These are phyloP conservation scores for Marasmius sp. DNA, from an alignment of 1,284 basidiomycete species.

Conservation along the genomic window DNA sequence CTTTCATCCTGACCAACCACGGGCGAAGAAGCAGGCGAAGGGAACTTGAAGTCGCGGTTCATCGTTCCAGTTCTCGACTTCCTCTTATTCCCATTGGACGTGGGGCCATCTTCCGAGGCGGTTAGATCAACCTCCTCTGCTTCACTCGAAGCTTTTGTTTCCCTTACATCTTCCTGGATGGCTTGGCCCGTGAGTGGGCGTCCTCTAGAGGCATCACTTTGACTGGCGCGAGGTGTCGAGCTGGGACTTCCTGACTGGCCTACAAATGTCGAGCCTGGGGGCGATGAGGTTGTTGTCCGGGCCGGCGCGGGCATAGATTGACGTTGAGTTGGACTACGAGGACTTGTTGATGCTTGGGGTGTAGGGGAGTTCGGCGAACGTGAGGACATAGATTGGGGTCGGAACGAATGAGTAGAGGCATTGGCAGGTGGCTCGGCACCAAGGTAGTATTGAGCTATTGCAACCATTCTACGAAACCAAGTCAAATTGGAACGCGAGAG, in stretches of 20 bases:
- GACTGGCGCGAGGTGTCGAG: slow-evolving; percentile 37
- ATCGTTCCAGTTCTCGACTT: slow-evolving; percentile 61
- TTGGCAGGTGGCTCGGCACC: slow-evolving; percentile 56
- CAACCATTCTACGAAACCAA: slow-evolving; percentile 67
- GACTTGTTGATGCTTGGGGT: neutral
- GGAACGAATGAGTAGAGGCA: slow-evolving; percentile 45
- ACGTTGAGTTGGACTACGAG: slow-evolving; percentile 26
- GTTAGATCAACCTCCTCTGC: slow-evolving; percentile 26
- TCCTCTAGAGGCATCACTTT: slow-evolving; percentile 26
- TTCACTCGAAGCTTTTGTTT: slow-evolving; percentile 15
- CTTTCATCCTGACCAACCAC: slow-evolving; percentile 20
- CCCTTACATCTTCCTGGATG: neutral
- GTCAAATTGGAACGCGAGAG: neutral
- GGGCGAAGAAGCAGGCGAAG: slow-evolving; percentile 38
- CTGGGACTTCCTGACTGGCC: slow-evolving; percentile 32
- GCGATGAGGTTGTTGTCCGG: slow-evolving; percentile 34
- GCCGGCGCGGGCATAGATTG: slow-evolving; percentile 62
- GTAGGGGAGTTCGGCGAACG: slow-evolving; percentile 34
- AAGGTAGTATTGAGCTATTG: slow-evolving; percentile 81
- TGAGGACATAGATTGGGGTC: slow-evolving; percentile 74
- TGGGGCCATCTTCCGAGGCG: slow-evolving; percentile 15
- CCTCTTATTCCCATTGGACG: slow-evolving; percentile 33
- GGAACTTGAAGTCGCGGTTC: slow-evolving; percentile 79
- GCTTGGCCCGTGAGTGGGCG: slow-evolving; percentile 3
- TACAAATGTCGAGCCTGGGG: slow-evolving; percentile 40